phyloP scores from a whole-genome alignment of 2,329 filamentous ascomycete genomes.

The Didymella pinodella region DNA sequence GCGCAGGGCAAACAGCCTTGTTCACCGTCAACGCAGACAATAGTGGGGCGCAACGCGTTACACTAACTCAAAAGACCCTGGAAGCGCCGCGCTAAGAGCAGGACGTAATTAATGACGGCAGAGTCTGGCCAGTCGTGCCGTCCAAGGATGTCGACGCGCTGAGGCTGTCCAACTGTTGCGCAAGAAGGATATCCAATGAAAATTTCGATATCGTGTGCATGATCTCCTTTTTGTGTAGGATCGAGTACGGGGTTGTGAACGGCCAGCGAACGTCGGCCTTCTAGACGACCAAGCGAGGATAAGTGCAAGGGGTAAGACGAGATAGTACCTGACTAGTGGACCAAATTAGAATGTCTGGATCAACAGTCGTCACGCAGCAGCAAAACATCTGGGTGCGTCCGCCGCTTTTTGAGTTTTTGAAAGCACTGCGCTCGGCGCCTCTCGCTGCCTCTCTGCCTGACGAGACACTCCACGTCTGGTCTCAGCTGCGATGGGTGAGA shows the following conservation, averaged over 20 bases:
- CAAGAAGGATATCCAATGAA: constrained; percentile 17
- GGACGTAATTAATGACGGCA: constrained; percentile 23
- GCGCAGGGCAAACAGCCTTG: constrained; percentile 29
- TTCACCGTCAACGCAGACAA: constrained; percentile 28
- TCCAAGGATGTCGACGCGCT: constrained; percentile 16
- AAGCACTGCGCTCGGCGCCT: constrained; percentile 13
- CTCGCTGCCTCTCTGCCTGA: constrained; percentile 29
- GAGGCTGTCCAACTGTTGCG: constrained; percentile 12
- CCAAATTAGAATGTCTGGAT: constrained; percentile 20
- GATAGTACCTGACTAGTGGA: constrained; percentile 19
- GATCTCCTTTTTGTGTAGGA: constrained; percentile 11
- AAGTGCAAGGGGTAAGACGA: constrained; percentile 22
- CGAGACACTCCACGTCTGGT: constrained; percentile 31
- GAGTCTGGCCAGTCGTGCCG: constrained; percentile 23
- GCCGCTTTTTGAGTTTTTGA: constrained; percentile 20
- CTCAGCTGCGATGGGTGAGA: constrained; percentile 20
- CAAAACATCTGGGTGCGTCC: constrained; percentile 3
- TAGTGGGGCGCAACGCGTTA: constrained; percentile 17
- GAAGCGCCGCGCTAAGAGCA: constrained; percentile 18
- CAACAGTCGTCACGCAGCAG: constrained; percentile 11
- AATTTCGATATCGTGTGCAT: constrained; percentile 8
- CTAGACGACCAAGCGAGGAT: constrained; percentile 10
- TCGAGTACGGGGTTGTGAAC: constrained; percentile 4
- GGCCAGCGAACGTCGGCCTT: constrained; percentile 14
- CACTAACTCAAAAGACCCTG: constrained; percentile 13